Base-by-base conservation (phyloP, 345 rosid genomes). In the Melaleuca quinquenervia region DNA sequence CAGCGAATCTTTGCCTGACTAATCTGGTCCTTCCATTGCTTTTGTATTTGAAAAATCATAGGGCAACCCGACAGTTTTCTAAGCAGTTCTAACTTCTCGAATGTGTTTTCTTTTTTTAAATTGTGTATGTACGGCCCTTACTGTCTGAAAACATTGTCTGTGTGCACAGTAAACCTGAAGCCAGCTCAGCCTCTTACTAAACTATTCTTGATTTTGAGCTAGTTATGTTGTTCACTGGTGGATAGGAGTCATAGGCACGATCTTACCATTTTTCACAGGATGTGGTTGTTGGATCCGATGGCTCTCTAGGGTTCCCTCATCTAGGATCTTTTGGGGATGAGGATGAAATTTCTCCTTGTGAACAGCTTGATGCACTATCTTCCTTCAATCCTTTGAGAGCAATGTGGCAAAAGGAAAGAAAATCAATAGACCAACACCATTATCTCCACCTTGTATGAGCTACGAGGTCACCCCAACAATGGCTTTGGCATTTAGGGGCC, bases 351-450 rank as follows among this genome's bases (percentile, higher is more conserved):
- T 48, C 48, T 45, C 22, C 48, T 70, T 70, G 78, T 3, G 26
- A 36, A 70, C 13, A 8, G 20, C 78, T 36, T 36, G 26, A 70
- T 70, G 26, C 78, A 36, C 51, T 12, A 82, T 50, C 53, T 82
- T 82, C 36, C 29, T 82, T 82, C 53, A 48, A 27, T 29, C 27
- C 27, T 52, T 83, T 53, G 64, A 29, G n/a, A n/a, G 54, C 64
- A n/a, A 89, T 95, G 98, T 92, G 95, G 95, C 92, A 88, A 95
- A 98, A 85, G 88, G 90, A 82, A 96, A 95, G 90, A 91, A 84
- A 88, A 92, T 96, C 87, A 93, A 20, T 83, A 97, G 99, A 87
- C 85, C 91, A 52, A 90, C 94, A 83, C 96, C 99, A 27, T 89
- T 94, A 21, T 90, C 95, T 20, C 92, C 94, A 70, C 78, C 78